Percentiles rank a stretch among this genome's conserved stretches.
Conservation (phyloP, 768 basidiomycete species). For the Lentinula raphanica region DNA sequence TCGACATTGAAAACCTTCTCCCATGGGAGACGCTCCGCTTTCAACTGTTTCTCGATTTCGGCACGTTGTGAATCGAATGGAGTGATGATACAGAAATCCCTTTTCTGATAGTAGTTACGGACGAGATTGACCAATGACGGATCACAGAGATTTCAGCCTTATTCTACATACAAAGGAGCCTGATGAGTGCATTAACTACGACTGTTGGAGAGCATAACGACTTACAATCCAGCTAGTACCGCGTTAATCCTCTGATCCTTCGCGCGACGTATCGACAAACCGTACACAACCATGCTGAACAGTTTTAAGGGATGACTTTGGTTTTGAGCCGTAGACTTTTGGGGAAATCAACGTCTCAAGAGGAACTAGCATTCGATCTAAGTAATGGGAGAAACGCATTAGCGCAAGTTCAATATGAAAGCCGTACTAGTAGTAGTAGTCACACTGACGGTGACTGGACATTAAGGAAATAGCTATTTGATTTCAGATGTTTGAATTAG, state of each 20-base stretch:
- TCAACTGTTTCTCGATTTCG: slow-evolving; percentile 31
- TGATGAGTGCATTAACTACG: not conserved
- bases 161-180: slow-evolving; percentile 31
- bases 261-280: slow-evolving; percentile 40
- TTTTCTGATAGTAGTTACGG: slow-evolving; percentile 30
- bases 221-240: slow-evolving; percentile 43
- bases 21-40: slow-evolving; percentile 29
- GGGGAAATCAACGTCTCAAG: slow-evolving; percentile 47
- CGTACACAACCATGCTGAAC: slow-evolving; percentile 28
- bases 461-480: slow-evolving; percentile 35
- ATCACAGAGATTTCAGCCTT: slow-evolving; percentile 32
- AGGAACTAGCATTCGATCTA: slow-evolving; percentile 48
- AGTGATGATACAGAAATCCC: slow-evolving; percentile 43
- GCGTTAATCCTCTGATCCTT: slow-evolving; percentile 28
- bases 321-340: slow-evolving; percentile 33
- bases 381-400: not conserved
- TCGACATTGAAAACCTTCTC: slow-evolving; percentile 48
- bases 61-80: slow-evolving; percentile 52
- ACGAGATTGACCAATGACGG: slow-evolving; percentile 40
- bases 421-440: not conserved
- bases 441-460: slow-evolving; percentile 52
- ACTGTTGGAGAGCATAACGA: not conserved
- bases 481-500: slow-evolving; percentile 19
- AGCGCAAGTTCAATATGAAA: too few species aligned
- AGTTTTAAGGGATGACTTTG: slow-evolving; percentile 34